phyloP scores from a whole-genome alignment of 2,329 filamentous ascomycete genomes.

The Trichoderma guizhouense region DNA sequence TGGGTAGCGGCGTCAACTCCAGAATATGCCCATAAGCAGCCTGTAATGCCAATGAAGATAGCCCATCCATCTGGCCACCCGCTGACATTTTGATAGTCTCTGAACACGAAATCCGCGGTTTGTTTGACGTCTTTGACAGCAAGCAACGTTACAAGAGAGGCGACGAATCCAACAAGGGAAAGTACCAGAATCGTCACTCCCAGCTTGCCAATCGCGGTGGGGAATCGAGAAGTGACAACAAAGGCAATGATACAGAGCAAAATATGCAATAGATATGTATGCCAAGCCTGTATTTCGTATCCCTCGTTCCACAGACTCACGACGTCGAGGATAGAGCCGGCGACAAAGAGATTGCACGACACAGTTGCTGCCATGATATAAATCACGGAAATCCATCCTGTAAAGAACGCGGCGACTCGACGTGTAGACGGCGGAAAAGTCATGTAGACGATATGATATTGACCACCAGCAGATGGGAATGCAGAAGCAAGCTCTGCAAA shows the following conservation, averaged over 20 bases:
- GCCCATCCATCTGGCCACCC: constrained; percentile 28
- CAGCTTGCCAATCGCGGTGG: constrained; percentile 25
- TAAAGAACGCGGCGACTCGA: constrained; percentile 26
- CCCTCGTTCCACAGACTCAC: constrained; percentile 23
- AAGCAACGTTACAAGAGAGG: constrained; percentile 24
- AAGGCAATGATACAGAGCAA: constrained; percentile 26
- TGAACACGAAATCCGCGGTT: constrained; percentile 21
- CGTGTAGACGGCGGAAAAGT: constrained; percentile 25
- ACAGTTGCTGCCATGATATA: constrained; percentile 27
- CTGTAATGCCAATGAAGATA: constrained; percentile 25
- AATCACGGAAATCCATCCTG: constrained; percentile 26
- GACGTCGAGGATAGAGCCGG: constrained; percentile 25
- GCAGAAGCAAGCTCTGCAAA: constrained; percentile 28
- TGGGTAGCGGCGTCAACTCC: constrained; percentile 26
- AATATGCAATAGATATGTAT: constrained; percentile 27
- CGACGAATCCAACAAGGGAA: constrained; percentile 25
- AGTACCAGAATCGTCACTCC: constrained; percentile 25
- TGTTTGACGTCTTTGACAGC: constrained; percentile 24
- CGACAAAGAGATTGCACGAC: constrained; percentile 28
- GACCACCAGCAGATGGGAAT: constrained; percentile 27
- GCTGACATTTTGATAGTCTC: constrained; percentile 25
- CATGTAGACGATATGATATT: constrained; percentile 30
- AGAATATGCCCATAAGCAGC: constrained; percentile 26
- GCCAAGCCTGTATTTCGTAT: constrained; percentile 25
- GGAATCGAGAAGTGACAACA: constrained; percentile 22